Base-by-base conservation (phyloP, 2,329 filamentous ascomycete species). In the Botrytis fragariae region DNA sequence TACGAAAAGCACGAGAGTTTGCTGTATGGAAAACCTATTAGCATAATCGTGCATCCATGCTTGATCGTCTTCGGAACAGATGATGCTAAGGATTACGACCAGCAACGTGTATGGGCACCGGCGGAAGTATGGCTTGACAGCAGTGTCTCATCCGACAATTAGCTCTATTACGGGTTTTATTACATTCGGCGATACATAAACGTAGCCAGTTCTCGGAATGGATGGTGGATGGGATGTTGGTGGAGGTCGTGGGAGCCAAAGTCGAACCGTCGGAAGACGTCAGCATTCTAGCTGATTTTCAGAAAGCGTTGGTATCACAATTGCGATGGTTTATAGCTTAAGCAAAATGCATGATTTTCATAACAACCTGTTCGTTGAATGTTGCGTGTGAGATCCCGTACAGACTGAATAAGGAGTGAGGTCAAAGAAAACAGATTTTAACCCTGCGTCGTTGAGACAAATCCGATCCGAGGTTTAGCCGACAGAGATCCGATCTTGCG, bases 61-160 rank as follows among this genome's bases (percentile, higher is more conserved):
- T 10, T 77, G 48, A 5, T 61, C 18, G 75, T 63, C 16, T 72
- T 5, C 61, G 77, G 76, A 0, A 77, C 74, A 4, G 74, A 78
- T 68, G 76, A 77, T 25, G 77, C 39, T 5, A 68, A 74, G n/a
- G 62, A 76, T 22, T 78, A 78, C 61, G 69, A 78, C 57, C 32
- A 73, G 6, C 51, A 29, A 57, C 68, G 72, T 61, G 73, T 77
- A 20, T 78, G 76, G 76, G 65, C 69, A 48, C 51, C 69, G 0
- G 76, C 71, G 10, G 76, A 72, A 45, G 77, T 77, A 32, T 78
- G 75, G 77, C 70, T 78, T 48, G 72, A 77, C 69, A 77, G 77
- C 60, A 45, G 22, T 5, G 10, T 5, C 10, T 14, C 45, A 22
- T 42, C 45, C 5, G 35, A 0, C 42, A 0, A 48, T 18, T 48